Evolutionary conservation across 2,329 filamentous ascomycete genomes (phyloP), one percentile per base, ranked within the genome.

Genomic region (Monosporascus ibericus): DNA sequence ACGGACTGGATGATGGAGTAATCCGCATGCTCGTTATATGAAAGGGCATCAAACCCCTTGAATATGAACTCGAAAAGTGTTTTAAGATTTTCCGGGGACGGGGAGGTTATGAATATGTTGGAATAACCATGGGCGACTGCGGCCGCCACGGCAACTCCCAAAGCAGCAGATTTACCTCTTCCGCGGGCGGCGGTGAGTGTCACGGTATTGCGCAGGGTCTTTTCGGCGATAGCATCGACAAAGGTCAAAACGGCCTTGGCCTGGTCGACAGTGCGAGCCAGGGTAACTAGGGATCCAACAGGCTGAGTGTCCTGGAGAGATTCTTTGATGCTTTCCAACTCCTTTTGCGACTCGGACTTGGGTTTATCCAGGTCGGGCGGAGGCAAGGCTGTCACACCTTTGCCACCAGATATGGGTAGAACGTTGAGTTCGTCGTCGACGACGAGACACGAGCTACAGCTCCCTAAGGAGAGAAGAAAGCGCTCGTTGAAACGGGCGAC

Each of bases 31-130:
- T 99, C 94, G 58, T 91, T 84, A 65, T 99, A 99, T 34, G 87
- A 89, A 27, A 99, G 78, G 11, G 92, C 89, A 68, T 99, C 94
- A 63, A 99, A 99, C 0, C 92, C 94, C 70, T 96, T 97, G 79
- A 99, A 96, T 18, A 99, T 83, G 64, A 99, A 99, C 65, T 99
- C 92, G 67, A 99, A 99, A 7, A 99, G 78, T 0, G 94, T 99
- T 75, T 97, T 99, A 78, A 99, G 78, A 72, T 99, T 99, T 73
- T 99, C 95, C 0, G 94, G 94, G 55, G 90, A 96, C 0, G 92
- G 92, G 1, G 92, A 97, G 1, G 94, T 99, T 67, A 99, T 96
- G 73, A 99, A 99, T 64, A 99, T 96, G 70, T 99, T 99, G 76
- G 91, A 96, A 72, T 99, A 99, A 25, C 94, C 94, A 67, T 97